Conservation (phyloP, 805 yeast genomes). For the Peterozyma toletana region DNA sequence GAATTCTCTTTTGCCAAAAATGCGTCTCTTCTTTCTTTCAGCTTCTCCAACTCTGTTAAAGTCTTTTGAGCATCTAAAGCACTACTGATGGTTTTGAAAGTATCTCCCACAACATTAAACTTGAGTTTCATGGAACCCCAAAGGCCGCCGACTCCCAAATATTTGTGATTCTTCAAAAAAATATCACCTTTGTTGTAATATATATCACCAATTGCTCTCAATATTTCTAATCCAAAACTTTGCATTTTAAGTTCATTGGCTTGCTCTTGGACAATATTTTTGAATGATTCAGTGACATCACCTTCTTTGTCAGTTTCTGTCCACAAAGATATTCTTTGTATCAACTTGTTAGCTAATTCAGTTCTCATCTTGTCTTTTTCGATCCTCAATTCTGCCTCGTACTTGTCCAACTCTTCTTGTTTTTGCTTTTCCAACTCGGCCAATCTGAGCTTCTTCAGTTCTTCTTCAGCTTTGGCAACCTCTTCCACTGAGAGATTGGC, state of each 20-base stretch:
- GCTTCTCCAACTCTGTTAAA: conserved; percentile 65
- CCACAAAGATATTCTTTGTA: conserved; percentile 34
- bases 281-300: conserved; percentile 53
- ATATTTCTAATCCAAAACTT: conserved; percentile 86
- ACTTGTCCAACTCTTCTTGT: conserved; percentile 51
- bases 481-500: conserved; percentile 21
- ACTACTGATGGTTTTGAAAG: conserved; percentile 72
- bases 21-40: conserved; percentile 45
- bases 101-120: conserved; percentile 75
- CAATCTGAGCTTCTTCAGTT: conserved; percentile 19
- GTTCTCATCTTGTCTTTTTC: conserved; percentile 49
- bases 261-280: conserved; percentile 47
- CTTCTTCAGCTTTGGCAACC: conserved; percentile 17
- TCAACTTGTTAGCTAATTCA: conserved; percentile 42
- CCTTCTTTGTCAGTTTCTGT: conserved; percentile 55
- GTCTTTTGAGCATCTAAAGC: conserved; percentile 85
- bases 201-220: conserved; percentile 75
- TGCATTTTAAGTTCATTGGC: conserved; percentile 84
- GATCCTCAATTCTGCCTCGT: conserved; percentile 68
- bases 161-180: conserved; percentile 65
- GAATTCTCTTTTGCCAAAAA: conserved; percentile 16
- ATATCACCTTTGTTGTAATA: conserved; percentile 73
- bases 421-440: conserved; percentile 23
- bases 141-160: conserved; percentile 82
- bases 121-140: conserved; percentile 77